phyloP scores from a whole-genome alignment of 306 rosid species.

The Inga leiocalycina region DNA sequence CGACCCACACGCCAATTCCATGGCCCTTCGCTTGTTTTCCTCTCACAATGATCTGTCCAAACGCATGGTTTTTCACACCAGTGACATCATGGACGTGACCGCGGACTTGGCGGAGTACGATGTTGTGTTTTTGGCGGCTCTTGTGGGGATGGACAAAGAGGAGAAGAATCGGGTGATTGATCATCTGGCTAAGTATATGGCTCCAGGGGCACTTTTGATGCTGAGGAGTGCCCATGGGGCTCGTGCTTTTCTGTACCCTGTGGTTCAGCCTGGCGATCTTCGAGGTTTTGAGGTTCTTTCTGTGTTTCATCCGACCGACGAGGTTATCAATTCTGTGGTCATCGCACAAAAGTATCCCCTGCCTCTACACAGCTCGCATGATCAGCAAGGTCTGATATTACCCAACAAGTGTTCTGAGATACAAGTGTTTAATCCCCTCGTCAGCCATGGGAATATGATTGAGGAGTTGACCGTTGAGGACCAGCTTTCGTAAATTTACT shows the following conservation, averaged over 20 bases:
- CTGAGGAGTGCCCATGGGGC: slow-evolving; percentile 93
- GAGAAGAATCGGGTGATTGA: slow-evolving; percentile 59
- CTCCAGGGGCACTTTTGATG: slow-evolving; percentile 71
- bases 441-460: slow-evolving; percentile 56
- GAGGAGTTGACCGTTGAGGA: slow-evolving; percentile 58
- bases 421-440: slow-evolving; percentile 59
- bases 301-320: slow-evolving; percentile 80
- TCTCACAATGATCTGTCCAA: slow-evolving; percentile 61
- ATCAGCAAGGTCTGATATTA: slow-evolving; percentile 44
- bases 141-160: slow-evolving; percentile 84
- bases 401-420: slow-evolving; percentile 70
- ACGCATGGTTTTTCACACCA: slow-evolving; percentile 75
- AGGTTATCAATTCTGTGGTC: slow-evolving; percentile 82
- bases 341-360: slow-evolving; percentile 62
- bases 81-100: slow-evolving; percentile 61
- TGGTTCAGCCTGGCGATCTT: slow-evolving; percentile 67
- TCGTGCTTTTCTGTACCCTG: slow-evolving; percentile 86
- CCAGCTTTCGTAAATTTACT: slow-evolving; percentile 19
- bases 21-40: slow-evolving; percentile 55
- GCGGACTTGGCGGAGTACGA: slow-evolving; percentile 62
- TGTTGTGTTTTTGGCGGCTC: slow-evolving; percentile 83
- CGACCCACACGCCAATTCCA: slow-evolving; percentile 70
- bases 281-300: slow-evolving; percentile 76
- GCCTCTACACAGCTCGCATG: slow-evolving; percentile 34
- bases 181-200: slow-evolving; percentile 71